These are phyloP conservation scores for Primulina tabacum DNA, from an alignment of 257 asterid genomes.

Conservation along the genomic window DNA sequence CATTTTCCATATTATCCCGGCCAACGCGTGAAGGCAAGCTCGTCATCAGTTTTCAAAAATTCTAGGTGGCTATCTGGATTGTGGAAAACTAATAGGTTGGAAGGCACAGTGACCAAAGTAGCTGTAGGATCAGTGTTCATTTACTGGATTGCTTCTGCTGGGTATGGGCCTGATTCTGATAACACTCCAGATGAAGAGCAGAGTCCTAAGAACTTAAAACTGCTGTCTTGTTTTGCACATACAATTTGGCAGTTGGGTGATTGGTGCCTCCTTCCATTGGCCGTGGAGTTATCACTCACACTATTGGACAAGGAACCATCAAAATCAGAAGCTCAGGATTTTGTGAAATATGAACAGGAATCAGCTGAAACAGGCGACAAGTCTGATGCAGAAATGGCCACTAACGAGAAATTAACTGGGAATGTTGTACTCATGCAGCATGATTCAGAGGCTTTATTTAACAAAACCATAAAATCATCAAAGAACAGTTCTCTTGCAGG, in stretches of 20 bases:
- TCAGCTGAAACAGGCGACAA: conserved; percentile 60
- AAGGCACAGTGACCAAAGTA: conserved; percentile 92
- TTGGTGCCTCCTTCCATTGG: conserved; percentile 84
- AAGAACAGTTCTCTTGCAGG: conserved; percentile 39
- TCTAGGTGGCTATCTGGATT: conserved; percentile 91
- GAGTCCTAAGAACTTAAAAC: conserved; percentile 73
- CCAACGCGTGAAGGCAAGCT: conserved; percentile 83
- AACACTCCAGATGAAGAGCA: conserved; percentile 88
- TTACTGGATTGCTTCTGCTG: conserved; percentile 98
- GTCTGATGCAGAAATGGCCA: conserved; percentile 57
- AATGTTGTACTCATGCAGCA: conserved; percentile 36
- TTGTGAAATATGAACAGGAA: conserved; percentile 57
- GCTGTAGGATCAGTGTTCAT: conserved; percentile 87
- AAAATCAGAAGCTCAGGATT: conserved; percentile 43
- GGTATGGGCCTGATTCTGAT: conserved; percentile 81
- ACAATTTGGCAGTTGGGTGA: conserved; percentile 96
- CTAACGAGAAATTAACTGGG: conserved; percentile 43
- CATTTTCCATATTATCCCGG: conserved; percentile 98
- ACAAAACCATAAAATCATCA: conserved; percentile 31
- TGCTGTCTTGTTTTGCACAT: conserved; percentile 85
- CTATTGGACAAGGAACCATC: conserved; percentile 43
- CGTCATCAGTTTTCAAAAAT: conserved; percentile 93
- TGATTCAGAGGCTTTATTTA: conserved; percentile 39
- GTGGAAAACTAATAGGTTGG: conserved; percentile 86
- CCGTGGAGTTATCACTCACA: conserved; percentile 30